A percentile compares a stretch with the other conserved stretches of the same genome.
Evolutionary conservation across 2,329 filamentous ascomycete species (phyloP).

Genomic region (Xylariaceae sp.): DNA sequence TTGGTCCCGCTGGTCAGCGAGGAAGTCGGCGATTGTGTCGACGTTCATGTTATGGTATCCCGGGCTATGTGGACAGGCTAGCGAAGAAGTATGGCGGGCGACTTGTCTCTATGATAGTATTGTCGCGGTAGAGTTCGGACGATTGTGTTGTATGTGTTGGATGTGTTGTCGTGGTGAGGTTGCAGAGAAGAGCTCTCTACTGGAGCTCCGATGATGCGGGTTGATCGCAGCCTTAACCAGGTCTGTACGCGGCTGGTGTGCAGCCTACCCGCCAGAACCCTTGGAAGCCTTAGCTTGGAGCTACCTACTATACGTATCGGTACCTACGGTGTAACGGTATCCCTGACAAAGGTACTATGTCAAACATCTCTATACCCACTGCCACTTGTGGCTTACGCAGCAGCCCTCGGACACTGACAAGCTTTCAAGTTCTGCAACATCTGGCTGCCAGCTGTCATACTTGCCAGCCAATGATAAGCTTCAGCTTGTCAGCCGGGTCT

Average conservation of each 20-base stretch:
- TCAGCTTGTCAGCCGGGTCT: constrained; percentile 27
- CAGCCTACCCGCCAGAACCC: constrained; percentile 48
- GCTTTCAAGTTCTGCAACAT: neutral
- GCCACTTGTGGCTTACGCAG: constrained; percentile 6
- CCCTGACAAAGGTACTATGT: constrained; percentile 7
- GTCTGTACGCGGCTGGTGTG: constrained; percentile 49
- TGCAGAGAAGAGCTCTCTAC: constrained; percentile 3
- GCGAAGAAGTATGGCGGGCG: neutral
- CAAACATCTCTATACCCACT: neutral
- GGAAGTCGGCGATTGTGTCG: constrained; percentile 89
- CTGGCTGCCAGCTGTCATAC: constrained; percentile 5
- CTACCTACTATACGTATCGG: neutral
- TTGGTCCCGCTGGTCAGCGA: constrained; percentile 85
- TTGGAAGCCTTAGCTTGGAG: too few relatives aligned
- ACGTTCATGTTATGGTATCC: constrained; percentile 69
- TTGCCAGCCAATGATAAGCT: constrained; percentile 25
- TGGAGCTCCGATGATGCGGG: constrained; percentile 29
- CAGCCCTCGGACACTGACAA: neutral
- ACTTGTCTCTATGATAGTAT: too few relatives aligned
- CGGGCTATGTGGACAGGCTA: neutral
- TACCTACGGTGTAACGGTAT: constrained; percentile 26
- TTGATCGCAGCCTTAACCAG: constrained; percentile 19
- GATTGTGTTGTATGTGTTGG: neutral
- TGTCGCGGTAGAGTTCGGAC: neutral
- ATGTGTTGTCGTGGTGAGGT: constrained; percentile 19